Percentiles rank a stretch among this genome's conserved stretches.
These are phyloP conservation scores for Nematodospora valgi DNA, from an alignment of 805 yeast species.

Conservation along the genomic window DNA sequence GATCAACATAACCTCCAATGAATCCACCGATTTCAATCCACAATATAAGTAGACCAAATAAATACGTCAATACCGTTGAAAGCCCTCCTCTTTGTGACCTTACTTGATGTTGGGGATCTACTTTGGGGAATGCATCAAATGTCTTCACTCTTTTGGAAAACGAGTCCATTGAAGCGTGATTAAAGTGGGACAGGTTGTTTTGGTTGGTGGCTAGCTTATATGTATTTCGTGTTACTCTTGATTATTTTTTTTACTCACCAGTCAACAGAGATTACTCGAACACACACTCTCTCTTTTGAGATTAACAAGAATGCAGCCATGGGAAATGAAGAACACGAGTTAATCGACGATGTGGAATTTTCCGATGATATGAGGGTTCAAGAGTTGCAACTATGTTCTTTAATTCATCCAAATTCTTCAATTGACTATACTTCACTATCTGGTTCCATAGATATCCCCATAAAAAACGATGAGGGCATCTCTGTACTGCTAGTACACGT, in stretches of 20 bases:
- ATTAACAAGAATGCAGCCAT: not conserved
- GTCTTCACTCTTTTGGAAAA: constrained; percentile 39
- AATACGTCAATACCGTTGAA: constrained; percentile 61
- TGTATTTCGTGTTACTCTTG: too few species aligned
- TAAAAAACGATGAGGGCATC: constrained; percentile 17
- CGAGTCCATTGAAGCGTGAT: constrained; percentile 25
- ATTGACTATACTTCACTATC: constrained; percentile 9
- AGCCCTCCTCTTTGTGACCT: constrained; percentile 76
- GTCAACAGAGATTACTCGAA: not conserved
- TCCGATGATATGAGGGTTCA: constrained; percentile 24
- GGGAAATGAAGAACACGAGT: not conserved
- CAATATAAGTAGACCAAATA: constrained; percentile 60
- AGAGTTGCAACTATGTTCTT: constrained; percentile 38
- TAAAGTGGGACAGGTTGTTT: not conserved
- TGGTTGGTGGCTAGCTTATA: too few species aligned
- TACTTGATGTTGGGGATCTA: constrained; percentile 54
- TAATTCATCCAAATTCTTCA: constrained; percentile 39
- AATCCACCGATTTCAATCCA: constrained; percentile 86
- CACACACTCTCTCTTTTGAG: too few species aligned
- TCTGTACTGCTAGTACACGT: not conserved
- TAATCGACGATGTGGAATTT: constrained; percentile 8
- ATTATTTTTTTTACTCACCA: too few species aligned
- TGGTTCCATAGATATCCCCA: constrained; percentile 27
- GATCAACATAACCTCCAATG: constrained; percentile 77
- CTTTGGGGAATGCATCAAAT: constrained; percentile 47